Percentiles rank a stretch among this genome's conserved stretches.
These are phyloP conservation scores for Cadophora sp. DNA, from an alignment of 2,329 filamentous ascomycete genomes.

Conservation along the genomic window DNA sequence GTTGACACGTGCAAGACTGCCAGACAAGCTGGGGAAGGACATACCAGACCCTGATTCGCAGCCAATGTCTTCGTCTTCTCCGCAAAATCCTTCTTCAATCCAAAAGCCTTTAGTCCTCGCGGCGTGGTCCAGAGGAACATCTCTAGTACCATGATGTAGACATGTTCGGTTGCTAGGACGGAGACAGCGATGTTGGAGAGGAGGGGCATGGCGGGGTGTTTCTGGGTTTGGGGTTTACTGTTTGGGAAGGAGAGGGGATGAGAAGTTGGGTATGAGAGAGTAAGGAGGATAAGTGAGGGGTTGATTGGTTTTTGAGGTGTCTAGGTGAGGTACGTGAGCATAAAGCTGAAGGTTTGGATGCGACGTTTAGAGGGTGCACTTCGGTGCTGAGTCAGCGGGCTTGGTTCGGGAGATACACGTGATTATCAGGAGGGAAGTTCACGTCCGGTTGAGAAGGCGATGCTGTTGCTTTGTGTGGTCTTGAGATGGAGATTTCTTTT, in stretches of 20 bases:
- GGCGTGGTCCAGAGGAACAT: conserved; percentile 58
- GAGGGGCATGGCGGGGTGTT: conserved; percentile 43
- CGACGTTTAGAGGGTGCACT: not conserved
- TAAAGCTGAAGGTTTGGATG: not conserved
- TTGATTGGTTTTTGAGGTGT: not conserved
- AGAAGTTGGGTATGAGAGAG: not conserved
- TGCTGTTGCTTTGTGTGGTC: not conserved
- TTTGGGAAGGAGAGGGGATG: not conserved
- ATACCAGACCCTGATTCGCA: conserved; percentile 55
- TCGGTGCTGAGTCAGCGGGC: conserved; percentile 5
- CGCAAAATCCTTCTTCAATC: conserved; percentile 53
- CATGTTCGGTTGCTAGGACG: conserved; percentile 51
- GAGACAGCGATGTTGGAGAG: conserved; percentile 47
- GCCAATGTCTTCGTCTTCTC: conserved; percentile 52
- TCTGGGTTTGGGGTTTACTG: not conserved
- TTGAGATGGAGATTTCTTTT: too few species aligned
- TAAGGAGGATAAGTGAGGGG: not conserved
- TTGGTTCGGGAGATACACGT: conserved; percentile 9
- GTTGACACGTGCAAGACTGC: too few species aligned
- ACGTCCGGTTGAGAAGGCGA: too few species aligned
- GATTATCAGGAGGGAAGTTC: not conserved
- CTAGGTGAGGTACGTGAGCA: not conserved
- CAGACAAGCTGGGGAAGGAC: too few species aligned
- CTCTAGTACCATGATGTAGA: conserved; percentile 57
- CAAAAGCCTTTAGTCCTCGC: conserved; percentile 53